Evolutionary conservation across 331 rosid genomes (phyloP), one percentile per base, ranked within the genome.

Genomic region (Prunus yedoensis): DNA sequence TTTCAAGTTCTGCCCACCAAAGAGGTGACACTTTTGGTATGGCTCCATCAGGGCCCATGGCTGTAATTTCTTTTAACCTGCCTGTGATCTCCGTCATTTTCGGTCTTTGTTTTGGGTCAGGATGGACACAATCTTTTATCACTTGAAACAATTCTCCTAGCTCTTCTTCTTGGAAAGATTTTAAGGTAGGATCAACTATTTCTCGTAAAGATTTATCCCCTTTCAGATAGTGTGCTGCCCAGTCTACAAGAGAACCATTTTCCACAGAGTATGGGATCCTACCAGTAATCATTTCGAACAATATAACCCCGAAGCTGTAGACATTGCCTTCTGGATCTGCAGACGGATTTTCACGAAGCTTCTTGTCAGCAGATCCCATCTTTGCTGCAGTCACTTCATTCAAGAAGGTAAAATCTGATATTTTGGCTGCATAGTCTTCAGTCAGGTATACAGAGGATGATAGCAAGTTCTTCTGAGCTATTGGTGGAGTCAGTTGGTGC

Each of bases 1-100:
- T 95, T 83, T 95, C 99, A 28, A 92, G 85, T 76, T 95, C 99
- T 49, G 97, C 97, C 99, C 99, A 95, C 99, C 99, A 95, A 68
- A 95, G 91, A 66, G 93, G 96, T 38, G 97, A 92, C 67, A 86
- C 12, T 82, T 89, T 95, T 56, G 97, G 97, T 20, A 85, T 84
- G 45, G 94, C 97, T 74, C 77, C 89, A 56, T 88, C 94, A 46
- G 97, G 94, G 16, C 66, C 96, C 88, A 92, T 78, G 27, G 83
- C 82, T 73, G 96, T 95, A 20, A 90, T 90, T 21, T 87, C 88
- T 78, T 73, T 90, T 87, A 92, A 78, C 88, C 71, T 88, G 8
- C 83, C 58, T 2, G 87, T 66, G 51, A 95, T 70, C 81, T 89
- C 94, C 23, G 18, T 80, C 91, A 92, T 90, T 27, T 86, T 82